Conservation (phyloP, 179 eudicot species). For the Patellifolia procumbens region DNA sequence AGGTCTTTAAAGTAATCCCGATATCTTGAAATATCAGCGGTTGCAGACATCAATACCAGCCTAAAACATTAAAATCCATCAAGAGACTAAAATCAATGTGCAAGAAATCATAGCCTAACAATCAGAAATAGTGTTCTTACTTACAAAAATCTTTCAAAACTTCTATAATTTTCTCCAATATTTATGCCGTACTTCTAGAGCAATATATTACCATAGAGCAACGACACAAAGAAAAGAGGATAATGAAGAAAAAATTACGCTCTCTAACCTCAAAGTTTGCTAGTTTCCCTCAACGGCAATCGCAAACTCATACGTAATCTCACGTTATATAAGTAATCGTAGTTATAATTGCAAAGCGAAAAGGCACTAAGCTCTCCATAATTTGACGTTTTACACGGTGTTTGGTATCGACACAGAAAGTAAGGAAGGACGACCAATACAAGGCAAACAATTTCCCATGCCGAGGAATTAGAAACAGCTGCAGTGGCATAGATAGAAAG, state of each 20-base stretch:
- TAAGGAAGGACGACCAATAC: not conserved
- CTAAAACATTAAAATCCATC: conserved; percentile 36
- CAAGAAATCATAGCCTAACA: not conserved
- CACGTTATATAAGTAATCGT: not conserved
- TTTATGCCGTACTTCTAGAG: not conserved
- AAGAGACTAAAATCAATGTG: conserved; percentile 8
- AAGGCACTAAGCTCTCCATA: not conserved
- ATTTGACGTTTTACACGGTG: no score
- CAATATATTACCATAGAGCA: not conserved
- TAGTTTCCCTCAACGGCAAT: not conserved
- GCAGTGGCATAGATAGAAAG: not conserved
- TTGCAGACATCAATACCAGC: conserved; percentile 97
- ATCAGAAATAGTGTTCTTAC: not conserved
- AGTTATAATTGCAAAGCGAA: not conserved
- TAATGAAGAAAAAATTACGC: not conserved
- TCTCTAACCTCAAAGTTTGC: not conserved
- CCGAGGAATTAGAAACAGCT: not conserved
- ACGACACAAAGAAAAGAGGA: not conserved
- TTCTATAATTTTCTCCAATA: conserved; percentile 1
- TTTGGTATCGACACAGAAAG: not conserved
- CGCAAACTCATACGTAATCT: not conserved
- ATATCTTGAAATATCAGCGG: conserved; percentile 85
- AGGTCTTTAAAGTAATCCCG: conserved; percentile 85
- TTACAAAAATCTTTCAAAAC: not conserved
- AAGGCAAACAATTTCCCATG: not conserved